Evolutionary conservation across 495 filamentous ascomycete genomes (phyloP), one percentile per base, ranked within the genome.

Genomic region (Cenococcum geophilum): DNA sequence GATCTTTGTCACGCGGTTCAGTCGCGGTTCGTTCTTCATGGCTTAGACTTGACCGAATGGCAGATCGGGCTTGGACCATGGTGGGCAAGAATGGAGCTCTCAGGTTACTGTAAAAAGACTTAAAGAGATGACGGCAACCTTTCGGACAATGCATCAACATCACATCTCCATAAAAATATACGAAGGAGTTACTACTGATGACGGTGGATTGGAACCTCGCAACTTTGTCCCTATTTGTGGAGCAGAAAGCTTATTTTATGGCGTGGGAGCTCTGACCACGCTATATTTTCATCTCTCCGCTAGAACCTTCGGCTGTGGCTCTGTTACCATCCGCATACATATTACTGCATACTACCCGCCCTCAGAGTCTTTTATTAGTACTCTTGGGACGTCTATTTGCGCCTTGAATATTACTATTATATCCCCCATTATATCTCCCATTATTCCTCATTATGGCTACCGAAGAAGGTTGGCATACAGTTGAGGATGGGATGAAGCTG

Each of bases 11-110:
- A 42, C 89, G 86, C 50, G 84, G 87, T 60, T 90, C 86, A 22
- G 79, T 74, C 1, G 86, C 84, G 8, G 89, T 95, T 57, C 89
- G 83, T 65, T 89, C 79, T 58, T 78, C 73, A 58, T 85, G 82
- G 51, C 60, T 66, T 14, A 70, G 51, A 40, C 45, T 59, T 49
- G 66, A n/a, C 25, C 43, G 8, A 56, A 57, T 62, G 9, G 37
- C 47, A 5, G 59, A 64, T 14, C 25, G 37, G 1, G 49, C 20
- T 6, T 57, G 54, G 10, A 58, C 23, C 60, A 61, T 65, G 2
- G 23, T 63, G 50, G 22, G 20, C 21, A 40, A 16, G 22, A 20
- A 25, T 5, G 35, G 16, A 0, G n/a, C 16, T 42, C 18, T 37
- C 5, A 36, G 22, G 1, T 27, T 2, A 9, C 0, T n/a, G 16